Conservation (phyloP, 2,329 filamentous ascomycete species). For the Zelopaecilomyces penicillatus region DNA sequence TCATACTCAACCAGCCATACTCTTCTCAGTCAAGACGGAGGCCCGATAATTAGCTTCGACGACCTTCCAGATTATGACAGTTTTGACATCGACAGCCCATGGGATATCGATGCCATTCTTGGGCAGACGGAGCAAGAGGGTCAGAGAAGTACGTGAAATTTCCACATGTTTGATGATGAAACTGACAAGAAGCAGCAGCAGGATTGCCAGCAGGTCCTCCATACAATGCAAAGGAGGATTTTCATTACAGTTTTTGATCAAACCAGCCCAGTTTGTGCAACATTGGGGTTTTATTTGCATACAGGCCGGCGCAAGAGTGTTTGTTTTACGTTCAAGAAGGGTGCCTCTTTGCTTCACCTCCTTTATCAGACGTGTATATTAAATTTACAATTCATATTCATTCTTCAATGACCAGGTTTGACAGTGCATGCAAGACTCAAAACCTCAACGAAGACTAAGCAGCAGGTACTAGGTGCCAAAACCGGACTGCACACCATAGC, state of each 20-base stretch:
- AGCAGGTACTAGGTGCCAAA: too few relatives aligned
- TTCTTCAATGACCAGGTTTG: too few relatives aligned
- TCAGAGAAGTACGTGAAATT: conserved; percentile 9
- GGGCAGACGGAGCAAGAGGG: conserved; percentile 12
- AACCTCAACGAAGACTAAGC: too few relatives aligned
- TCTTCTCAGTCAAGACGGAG: conserved; percentile 2
- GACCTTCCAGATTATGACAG: conserved; percentile 12
- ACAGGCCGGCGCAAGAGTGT: too few relatives aligned
- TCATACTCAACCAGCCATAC: conserved; percentile 8
- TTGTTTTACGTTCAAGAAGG: too few relatives aligned
- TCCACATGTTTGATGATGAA: background rate
- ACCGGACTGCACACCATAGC: too few relatives aligned
- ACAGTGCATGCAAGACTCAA: too few relatives aligned
- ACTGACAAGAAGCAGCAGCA: conserved; percentile 1
- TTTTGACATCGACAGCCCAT: conserved; percentile 16
- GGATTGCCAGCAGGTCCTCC: background rate
- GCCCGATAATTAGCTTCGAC: conserved; percentile 11
- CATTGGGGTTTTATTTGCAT: too few relatives aligned
- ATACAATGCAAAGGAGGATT: conserved; percentile 1
- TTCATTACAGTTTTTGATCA: conserved; percentile 2
- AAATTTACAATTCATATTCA: too few relatives aligned
- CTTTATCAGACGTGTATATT: too few relatives aligned
- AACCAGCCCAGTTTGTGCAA: too few relatives aligned
- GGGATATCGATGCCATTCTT: conserved; percentile 14
- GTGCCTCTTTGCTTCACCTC: too few relatives aligned